These are phyloP conservation scores for Termitomyces titanicus DNA, from an alignment of 768 basidiomycete species.

Conservation along the genomic window DNA sequence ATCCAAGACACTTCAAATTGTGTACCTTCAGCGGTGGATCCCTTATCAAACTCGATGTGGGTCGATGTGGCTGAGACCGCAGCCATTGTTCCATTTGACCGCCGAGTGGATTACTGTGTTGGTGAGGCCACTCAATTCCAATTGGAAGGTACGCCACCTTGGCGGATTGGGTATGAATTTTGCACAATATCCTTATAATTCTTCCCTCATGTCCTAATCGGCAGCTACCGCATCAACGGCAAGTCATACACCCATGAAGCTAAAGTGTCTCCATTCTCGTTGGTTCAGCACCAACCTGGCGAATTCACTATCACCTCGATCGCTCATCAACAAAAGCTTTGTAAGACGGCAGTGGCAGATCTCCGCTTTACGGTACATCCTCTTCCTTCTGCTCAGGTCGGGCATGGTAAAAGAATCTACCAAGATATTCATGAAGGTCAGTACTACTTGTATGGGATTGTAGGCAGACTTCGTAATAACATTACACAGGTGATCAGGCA, in stretches of 20 bases:
- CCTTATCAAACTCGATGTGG: constrained; percentile 61
- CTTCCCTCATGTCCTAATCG: constrained; percentile 8
- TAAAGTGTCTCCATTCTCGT: constrained; percentile 80
- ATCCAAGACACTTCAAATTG: constrained; percentile 82
- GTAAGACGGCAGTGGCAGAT: constrained; percentile 78
- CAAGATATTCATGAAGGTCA: constrained; percentile 90
- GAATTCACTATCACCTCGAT: constrained; percentile 85
- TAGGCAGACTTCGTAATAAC: neutral
- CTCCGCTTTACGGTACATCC: constrained; percentile 72
- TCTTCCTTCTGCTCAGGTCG: constrained; percentile 86
- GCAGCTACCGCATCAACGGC: constrained; percentile 79
- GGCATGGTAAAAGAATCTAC: constrained; percentile 74
- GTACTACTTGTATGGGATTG: constrained; percentile 5
- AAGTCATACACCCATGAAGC: constrained; percentile 71
- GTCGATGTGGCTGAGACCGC: constrained; percentile 97
- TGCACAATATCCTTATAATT: neutral
- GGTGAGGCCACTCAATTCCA: constrained; percentile 91
- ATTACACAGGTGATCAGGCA: constrained; percentile 74
- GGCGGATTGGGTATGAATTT: constrained; percentile 72
- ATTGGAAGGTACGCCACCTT: constrained; percentile 90
- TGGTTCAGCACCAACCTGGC: constrained; percentile 78
- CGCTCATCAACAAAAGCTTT: constrained; percentile 91
- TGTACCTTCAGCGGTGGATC: constrained; percentile 66
- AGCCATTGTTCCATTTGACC: constrained; percentile 81
- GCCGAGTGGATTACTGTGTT: constrained; percentile 79